Percentiles rank a stretch among this genome's conserved stretches.
Conservation (phyloP, 2,329 filamentous ascomycete species). For the Talaromyces atroroseus region DNA sequence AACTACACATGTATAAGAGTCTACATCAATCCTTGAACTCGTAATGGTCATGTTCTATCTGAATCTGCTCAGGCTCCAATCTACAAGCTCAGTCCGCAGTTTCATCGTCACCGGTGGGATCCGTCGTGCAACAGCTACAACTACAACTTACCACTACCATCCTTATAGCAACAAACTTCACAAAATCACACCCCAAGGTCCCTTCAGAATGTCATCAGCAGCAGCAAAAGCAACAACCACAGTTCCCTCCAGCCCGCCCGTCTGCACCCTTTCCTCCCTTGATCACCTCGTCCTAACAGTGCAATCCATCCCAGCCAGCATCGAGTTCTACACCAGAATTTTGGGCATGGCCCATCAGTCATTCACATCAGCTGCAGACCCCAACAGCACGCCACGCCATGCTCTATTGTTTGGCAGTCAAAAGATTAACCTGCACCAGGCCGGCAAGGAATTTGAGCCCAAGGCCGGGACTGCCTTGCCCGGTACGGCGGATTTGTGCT, state of each 20-base stretch:
- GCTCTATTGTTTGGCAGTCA: constrained; percentile 54
- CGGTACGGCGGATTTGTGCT: constrained; percentile 57
- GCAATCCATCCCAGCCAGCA: constrained; percentile 44
- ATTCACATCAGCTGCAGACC: constrained; percentile 42
- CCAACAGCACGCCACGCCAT: constrained; percentile 36
- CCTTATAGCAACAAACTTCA: not conserved
- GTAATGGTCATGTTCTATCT: not conserved
- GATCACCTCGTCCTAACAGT: constrained; percentile 60
- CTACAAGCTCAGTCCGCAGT: not conserved
- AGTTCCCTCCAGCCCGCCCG: not conserved
- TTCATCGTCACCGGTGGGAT: not conserved
- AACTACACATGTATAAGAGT: not conserved
- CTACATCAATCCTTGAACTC: not conserved
- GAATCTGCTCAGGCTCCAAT: not conserved
- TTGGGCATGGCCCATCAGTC: constrained; percentile 54
- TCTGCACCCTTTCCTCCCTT: constrained; percentile 34
- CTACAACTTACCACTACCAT: not conserved
- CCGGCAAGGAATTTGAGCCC: constrained; percentile 55
- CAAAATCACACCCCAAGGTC: not conserved
- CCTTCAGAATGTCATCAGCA: not conserved
- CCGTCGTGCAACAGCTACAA: not conserved
- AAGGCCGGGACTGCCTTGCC: constrained; percentile 51
- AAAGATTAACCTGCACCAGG: constrained; percentile 59
- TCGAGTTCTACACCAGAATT: constrained; percentile 51
- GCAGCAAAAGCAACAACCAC: not conserved